Evolutionary conservation across 106 monocot species (phyloP).

Genomic region (Gastrodia elata): DNA sequence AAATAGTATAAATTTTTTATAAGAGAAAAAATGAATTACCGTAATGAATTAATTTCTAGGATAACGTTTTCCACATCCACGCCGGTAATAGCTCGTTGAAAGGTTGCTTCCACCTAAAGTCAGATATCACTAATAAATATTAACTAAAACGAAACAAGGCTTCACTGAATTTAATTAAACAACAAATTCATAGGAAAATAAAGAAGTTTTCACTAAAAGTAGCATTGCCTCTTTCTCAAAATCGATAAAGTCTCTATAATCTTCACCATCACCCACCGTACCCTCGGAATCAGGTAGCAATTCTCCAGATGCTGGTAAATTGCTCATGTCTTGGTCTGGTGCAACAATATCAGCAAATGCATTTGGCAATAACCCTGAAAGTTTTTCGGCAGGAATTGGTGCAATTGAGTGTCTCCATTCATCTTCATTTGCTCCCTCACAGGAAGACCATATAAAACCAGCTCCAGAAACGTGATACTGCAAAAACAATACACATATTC

Average conservation of each 20-base stretch:
- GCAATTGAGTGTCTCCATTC: constrained; percentile 89
- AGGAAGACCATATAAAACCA: constrained; percentile 78
- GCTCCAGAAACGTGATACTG: constrained; percentile 58
- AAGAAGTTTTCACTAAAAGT: background rate
- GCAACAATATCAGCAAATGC: constrained; percentile 30
- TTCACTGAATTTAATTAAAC: background rate
- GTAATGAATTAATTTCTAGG: constrained; percentile 80
- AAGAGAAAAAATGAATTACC: constrained; percentile 25
- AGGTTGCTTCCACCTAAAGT: constrained; percentile 93
- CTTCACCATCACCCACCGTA: constrained; percentile 48
- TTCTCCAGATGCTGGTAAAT: constrained; percentile 47
- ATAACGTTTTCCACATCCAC: constrained; percentile 75
- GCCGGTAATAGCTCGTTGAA: constrained; percentile 67
- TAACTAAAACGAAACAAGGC: background rate
- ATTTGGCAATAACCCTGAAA: constrained; percentile 29
- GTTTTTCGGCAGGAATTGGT: constrained; percentile 67
- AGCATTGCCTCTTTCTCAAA: constrained; percentile 85
- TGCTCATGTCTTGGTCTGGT: constrained; percentile 34
- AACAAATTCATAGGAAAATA: background rate
- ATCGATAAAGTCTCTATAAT: constrained; percentile 57
- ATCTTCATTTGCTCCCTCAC: constrained; percentile 62
- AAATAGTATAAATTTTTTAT: background rate
- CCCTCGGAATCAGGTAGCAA: constrained; percentile 49
- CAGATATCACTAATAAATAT: constrained; percentile 1
- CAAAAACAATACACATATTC: background rate